Evolutionary conservation across 352 stramenopile genomes (phyloP), one percentile per base, ranked within the genome.

Genomic region (Globisporangium spinosum): DNA sequence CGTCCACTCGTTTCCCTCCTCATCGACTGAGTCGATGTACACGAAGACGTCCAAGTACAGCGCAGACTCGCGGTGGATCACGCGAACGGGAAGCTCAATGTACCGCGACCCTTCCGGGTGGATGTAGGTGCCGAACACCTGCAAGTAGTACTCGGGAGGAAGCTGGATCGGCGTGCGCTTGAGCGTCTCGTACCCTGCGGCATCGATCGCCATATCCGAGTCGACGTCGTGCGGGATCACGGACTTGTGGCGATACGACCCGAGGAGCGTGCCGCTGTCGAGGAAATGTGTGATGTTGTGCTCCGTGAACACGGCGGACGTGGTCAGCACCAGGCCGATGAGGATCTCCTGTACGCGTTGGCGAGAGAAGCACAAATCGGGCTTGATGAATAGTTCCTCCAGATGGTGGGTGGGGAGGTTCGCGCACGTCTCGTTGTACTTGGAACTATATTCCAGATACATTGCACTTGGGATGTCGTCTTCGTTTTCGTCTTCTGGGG

Each of bases 21-120:
- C 38, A 22, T 74, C 54, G 1, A 60, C 32, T 47, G 54, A 68
- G 59, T 76, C 67, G 23, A 71, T 12, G 55, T 70, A 81, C 51
- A 75, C 72, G 49, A 78, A 78, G 29, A 81, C 49, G 51, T 81
- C 72, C n/a, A 70, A 32, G 61, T 77, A 80, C 32, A 80, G 54
- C 32, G 55, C 71, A 1, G 66, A 73, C 27, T 47, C 57, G 10
- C 35, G 54, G 53, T 77, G 68, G n/a, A 76, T 35, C 45, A 78
- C 51, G 2, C 71, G 72, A 27, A 69, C 69, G 2, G 70, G 74
- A 13, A 78, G 58, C 56, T 72, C 55, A 7, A 69, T 61, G 63
- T 70, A 75, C 17, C 74, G 58, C 23, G 59, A 62, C 3, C 62
- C 62, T 13, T n/a, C 2, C 20, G 64, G 56, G 27, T 78, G 59